A percentile compares a stretch with the other conserved stretches of the same genome.
Conservation (phyloP, 1,284 basidiomycete species). For the Trametes sp. region DNA sequence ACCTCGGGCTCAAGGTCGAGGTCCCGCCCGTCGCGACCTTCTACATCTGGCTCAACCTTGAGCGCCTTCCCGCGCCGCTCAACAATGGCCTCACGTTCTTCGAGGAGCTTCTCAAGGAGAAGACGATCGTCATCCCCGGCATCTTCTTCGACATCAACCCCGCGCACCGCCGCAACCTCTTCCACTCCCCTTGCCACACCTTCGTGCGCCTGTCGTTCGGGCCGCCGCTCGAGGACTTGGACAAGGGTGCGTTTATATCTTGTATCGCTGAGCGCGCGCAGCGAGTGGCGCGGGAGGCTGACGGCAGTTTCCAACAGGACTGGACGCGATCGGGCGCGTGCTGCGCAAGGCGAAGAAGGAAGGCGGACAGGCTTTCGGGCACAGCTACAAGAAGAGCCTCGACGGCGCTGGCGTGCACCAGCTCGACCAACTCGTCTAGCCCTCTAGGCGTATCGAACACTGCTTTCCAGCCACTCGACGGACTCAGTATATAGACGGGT, state of each 20-base stretch:
- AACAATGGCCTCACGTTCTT: conserved; percentile 95
- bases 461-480: not conserved
- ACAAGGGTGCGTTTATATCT: conserved; percentile 64
- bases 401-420: conserved; percentile 45
- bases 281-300: conserved; percentile 3
- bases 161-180: conserved; percentile 83
- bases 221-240: conserved; percentile 83
- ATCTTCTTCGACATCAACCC: conserved; percentile 94
- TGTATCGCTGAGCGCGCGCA: not conserved
- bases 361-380: conserved; percentile 67
- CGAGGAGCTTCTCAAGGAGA: conserved; percentile 91
- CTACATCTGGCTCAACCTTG: conserved; percentile 92
- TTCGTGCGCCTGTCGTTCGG: conserved; percentile 91
- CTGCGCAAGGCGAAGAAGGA: conserved; percentile 73
- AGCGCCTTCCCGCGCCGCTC: conserved; percentile 77
- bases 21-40: conserved; percentile 83
- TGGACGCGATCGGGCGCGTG: conserved; percentile 88
- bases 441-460: not conserved
- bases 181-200: conserved; percentile 91
- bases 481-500: not conserved
- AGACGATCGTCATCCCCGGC: conserved; percentile 89
- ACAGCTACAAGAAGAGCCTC: conserved; percentile 69
- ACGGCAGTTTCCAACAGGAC: conserved; percentile 49
- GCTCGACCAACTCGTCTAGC: conserved; percentile 29
- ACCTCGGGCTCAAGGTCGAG: conserved; percentile 79